Conservation (phyloP, 2,329 filamentous ascomycete genomes). For the Lasiodiplodia hormozganensis region DNA sequence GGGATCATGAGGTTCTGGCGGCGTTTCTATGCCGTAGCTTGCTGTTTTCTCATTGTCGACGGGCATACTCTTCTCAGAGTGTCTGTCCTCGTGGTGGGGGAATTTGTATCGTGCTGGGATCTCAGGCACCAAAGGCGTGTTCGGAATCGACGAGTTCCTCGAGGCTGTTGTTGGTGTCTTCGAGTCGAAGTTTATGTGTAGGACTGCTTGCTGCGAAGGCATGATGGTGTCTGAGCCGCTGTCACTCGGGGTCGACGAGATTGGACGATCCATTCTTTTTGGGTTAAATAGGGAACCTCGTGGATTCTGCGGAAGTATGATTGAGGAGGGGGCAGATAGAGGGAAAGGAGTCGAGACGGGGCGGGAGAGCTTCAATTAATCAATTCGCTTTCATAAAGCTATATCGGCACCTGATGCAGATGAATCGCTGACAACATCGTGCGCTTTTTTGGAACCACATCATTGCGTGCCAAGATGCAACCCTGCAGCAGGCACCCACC, state of each 20-base stretch:
- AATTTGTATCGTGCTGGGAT: neutral
- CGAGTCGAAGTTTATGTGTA: neutral
- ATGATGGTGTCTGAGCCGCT: neutral
- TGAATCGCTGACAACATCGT: neutral
- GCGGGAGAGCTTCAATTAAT: neutral
- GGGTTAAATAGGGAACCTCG: neutral
- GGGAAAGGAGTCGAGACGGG: neutral
- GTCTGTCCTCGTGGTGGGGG: neutral
- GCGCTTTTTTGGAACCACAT: neutral
- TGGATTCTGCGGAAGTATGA: neutral
- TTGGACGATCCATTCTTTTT: neutral
- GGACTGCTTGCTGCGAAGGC: neutral
- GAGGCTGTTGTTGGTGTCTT: neutral
- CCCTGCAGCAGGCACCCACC: slow-evolving; percentile 6
- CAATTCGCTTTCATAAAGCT: neutral
- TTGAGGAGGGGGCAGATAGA: neutral
- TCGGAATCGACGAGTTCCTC: neutral
- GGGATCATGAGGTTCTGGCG: neutral
- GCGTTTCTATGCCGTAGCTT: neutral
- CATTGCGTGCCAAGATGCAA: neutral
- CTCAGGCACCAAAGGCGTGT: neutral
- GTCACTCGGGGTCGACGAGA: neutral
- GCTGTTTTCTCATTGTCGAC: neutral
- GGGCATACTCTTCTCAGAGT: neutral
- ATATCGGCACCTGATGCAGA: neutral